phyloP scores from a whole-genome alignment of 352 stramenopile species.

The Pythium plurisporium region DNA sequence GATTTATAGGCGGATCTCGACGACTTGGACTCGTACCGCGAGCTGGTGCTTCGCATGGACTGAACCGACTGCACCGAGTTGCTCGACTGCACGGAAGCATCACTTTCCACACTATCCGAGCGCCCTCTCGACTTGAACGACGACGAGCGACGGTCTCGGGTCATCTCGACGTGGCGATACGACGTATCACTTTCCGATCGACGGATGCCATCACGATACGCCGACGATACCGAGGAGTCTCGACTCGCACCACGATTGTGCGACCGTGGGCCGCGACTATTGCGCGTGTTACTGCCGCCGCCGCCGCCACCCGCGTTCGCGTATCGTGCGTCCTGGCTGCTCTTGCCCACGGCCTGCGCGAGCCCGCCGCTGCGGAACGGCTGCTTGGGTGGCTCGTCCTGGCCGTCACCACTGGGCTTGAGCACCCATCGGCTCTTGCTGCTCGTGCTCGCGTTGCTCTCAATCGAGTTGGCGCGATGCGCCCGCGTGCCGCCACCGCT shows the following conservation, averaged over 20 bases:
- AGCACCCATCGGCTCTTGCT: slow-evolving; percentile 16
- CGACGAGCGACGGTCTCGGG: slow-evolving; percentile 2
- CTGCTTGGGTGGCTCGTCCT: slow-evolving; percentile 10
- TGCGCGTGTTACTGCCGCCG: neutral
- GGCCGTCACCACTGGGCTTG: slow-evolving; percentile 8
- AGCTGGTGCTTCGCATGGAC: slow-evolving; percentile 20
- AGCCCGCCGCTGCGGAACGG: slow-evolving; percentile 18
- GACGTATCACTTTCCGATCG: slow-evolving; percentile 10
- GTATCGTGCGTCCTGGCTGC: slow-evolving; percentile 15
- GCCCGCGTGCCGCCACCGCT: neutral
- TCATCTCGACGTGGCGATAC: slow-evolving; percentile 24
- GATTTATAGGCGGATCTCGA: slow-evolving; percentile 11
- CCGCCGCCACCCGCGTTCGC: neutral
- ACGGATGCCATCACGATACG: slow-evolving; percentile 3
- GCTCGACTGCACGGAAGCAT: slow-evolving; percentile 12
- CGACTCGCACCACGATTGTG: neutral
- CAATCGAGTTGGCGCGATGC: slow-evolving; percentile 16
- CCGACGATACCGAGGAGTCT: slow-evolving; percentile 9
- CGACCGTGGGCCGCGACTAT: neutral
- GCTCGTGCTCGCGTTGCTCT: slow-evolving; percentile 20
- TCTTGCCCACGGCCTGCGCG: slow-evolving; percentile 2
- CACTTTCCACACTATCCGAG: slow-evolving; percentile 25
- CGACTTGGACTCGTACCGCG: slow-evolving; percentile 14
- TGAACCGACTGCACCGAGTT: slow-evolving; percentile 15
- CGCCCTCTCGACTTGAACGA: slow-evolving; percentile 13